phyloP scores from a whole-genome alignment of 2,329 filamentous ascomycete genomes.

The Lasiodiplodia sp. region DNA sequence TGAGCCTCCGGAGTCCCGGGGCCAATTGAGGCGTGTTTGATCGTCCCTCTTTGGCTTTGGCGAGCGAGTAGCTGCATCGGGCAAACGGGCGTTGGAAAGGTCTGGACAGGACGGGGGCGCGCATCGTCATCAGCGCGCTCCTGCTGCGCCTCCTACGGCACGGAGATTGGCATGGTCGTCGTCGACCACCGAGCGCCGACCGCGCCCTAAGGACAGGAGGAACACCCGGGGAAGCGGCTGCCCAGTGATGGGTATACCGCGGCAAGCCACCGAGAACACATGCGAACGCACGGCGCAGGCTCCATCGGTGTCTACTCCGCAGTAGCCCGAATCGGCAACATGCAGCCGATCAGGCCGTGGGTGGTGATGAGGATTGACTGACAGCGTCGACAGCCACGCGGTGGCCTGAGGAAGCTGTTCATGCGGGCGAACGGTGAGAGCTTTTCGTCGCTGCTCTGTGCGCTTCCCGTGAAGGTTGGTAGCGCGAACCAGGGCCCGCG shows the following conservation, averaged over 20 bases:
- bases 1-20: not conserved
- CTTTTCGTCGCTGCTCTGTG: slow-evolving; percentile 5
- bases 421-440: not conserved
- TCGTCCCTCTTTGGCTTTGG: not conserved
- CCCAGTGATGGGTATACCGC: not conserved
- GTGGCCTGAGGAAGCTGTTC: not conserved
- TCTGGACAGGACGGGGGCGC: not conserved
- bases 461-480: slow-evolving; percentile 25
- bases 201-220: slow-evolving; percentile 1
- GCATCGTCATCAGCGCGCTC: not conserved
- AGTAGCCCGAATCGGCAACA: too few relatives aligned
- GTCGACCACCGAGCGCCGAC: not conserved
- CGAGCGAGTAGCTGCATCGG: not conserved
- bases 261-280: not conserved
- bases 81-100: not conserved
- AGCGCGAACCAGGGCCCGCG: slow-evolving; percentile 6
- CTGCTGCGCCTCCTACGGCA: not conserved
- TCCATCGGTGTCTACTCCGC: too few relatives aligned
- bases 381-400: too few relatives aligned
- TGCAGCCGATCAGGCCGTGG: too few relatives aligned
- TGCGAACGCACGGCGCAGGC: too few relatives aligned
- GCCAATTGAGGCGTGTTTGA: not conserved
- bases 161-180: not conserved
- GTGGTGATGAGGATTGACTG: too few relatives aligned
- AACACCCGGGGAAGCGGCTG: not conserved